A percentile compares a stretch with the other conserved stretches of the same genome.
These are phyloP conservation scores for Tolypocladium ophioglossoides DNA, from an alignment of 2,329 filamentous ascomycete species.

Conservation along the genomic window DNA sequence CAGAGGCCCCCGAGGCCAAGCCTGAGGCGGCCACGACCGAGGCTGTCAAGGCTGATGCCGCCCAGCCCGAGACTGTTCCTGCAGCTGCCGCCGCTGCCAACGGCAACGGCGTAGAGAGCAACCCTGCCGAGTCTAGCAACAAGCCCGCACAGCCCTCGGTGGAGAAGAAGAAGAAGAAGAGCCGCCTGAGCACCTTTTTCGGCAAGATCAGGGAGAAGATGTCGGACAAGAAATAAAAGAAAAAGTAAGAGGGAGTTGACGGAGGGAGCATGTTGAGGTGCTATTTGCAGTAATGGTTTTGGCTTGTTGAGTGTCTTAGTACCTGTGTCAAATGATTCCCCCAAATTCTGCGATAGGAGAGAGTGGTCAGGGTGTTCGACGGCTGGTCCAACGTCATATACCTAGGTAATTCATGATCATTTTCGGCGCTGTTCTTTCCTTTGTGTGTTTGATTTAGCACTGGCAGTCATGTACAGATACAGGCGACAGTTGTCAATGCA, in stretches of 20 bases:
- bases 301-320: slow-evolving; percentile 24
- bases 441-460: slow-evolving; percentile 5
- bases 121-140: slow-evolving; percentile 8
- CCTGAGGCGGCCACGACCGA: slow-evolving; percentile 8
- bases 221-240: slow-evolving; percentile 18
- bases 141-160: slow-evolving; percentile 14
- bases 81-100: slow-evolving; percentile 6
- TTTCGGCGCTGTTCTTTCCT: slow-evolving; percentile 3
- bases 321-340: slow-evolving; percentile 28
- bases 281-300: slow-evolving; percentile 16
- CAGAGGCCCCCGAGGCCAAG: slow-evolving; percentile 8
- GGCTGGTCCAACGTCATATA: slow-evolving; percentile 21
- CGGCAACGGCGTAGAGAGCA: slow-evolving; percentile 12
- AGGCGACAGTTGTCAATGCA: slow-evolving; percentile 4
- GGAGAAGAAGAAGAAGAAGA: slow-evolving; percentile 56
- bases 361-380: slow-evolving; percentile 17
- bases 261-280: slow-evolving; percentile 5
- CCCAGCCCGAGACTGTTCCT: not conserved
- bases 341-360: slow-evolving; percentile 20
- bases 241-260: slow-evolving; percentile 2
- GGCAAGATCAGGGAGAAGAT: slow-evolving; percentile 42
- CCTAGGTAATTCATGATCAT: slow-evolving; percentile 22
- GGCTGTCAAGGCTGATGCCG: slow-evolving; percentile 2
- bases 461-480: slow-evolving; percentile 10
- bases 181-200: slow-evolving; percentile 53